phyloP scores from a whole-genome alignment of 176 grass and related monocot genomes.

The Carex kokanica region DNA sequence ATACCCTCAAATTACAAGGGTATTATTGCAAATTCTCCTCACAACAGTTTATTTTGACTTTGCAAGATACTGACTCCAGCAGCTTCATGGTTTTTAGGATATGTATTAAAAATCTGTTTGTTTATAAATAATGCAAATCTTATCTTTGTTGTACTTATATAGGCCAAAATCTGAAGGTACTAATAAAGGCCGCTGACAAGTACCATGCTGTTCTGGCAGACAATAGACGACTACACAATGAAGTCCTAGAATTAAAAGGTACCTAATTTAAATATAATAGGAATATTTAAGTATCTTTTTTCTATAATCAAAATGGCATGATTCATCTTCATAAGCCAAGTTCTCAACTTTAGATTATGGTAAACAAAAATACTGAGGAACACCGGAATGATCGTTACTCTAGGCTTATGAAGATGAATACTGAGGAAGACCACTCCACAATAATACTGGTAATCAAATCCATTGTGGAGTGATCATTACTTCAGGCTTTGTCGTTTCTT shows the following conservation, averaged over 20 bases:
- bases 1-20: neutral
- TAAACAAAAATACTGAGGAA: neutral
- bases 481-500: neutral
- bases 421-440: neutral
- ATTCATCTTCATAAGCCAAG: neutral
- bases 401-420: neutral
- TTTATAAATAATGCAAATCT: neutral
- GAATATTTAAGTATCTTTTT: neutral
- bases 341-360: neutral
- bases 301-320: neutral
- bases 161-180: constrained; percentile 38
- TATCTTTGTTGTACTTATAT: neutral
- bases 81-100: neutral
- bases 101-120: constrained; percentile 4
- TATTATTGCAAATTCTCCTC: neutral
- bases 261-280: constrained; percentile 15
- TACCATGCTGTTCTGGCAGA: constrained; percentile 72
- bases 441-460: neutral
- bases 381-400: too few species aligned
- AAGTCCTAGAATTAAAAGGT: constrained; percentile 98
- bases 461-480: neutral
- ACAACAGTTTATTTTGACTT: constrained; percentile 15
- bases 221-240: constrained; percentile 79
- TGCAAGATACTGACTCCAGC: constrained; percentile 20
- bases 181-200: constrained; percentile 54